Evolutionary conservation across 148 eudicot species (phyloP), one percentile per base, ranked within the genome.

Genomic region (Amaranthus hypochondriacus): DNA sequence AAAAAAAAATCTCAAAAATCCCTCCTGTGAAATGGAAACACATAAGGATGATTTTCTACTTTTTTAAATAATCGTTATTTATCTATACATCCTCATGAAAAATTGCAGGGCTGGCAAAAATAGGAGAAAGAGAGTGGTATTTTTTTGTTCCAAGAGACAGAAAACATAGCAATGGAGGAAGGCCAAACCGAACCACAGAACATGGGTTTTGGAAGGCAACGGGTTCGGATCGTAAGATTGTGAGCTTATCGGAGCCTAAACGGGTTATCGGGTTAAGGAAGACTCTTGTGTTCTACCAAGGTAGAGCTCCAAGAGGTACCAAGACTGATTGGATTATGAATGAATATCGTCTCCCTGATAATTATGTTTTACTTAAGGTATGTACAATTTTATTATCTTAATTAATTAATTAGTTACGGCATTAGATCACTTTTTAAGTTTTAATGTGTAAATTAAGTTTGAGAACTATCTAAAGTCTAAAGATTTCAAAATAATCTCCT

Each of bases 131-230:
- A 66, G 97, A 95, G 44, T 95, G 98, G 97, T 90, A 92, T 77
- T 95, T 95, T 65, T 90, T 92, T 73, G 97, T 92, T 59, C 93
- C 88, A 5, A 90, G 97, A 76, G 92, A 95, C 71, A 83, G 86
- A 62, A 92, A 82, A 60, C 86, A 85, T 47, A 84, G 93, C 10
- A 83, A 73, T 63, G 91, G 92, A 15, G 96, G 97, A 76, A 86
- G 97, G 84, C 98, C 96, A 0, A 95, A 89, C 76, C 79, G 98
- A 72, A 90, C 96, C 48, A 95, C 98, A 0, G 75, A 83, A 43
- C 78, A 80, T 44, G 97, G 98, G 54, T 95, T 84, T 59, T 95
- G 98, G 98, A 95, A 95, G 77, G 98, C 98, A 1, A 94, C 98
- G 2, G 98, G 98, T 13, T 89, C 98, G 0, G 97, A 94, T 74